Conservation (phyloP, 2,329 filamentous ascomycete genomes). For the Aspergillus brunneoviolaceus region DNA sequence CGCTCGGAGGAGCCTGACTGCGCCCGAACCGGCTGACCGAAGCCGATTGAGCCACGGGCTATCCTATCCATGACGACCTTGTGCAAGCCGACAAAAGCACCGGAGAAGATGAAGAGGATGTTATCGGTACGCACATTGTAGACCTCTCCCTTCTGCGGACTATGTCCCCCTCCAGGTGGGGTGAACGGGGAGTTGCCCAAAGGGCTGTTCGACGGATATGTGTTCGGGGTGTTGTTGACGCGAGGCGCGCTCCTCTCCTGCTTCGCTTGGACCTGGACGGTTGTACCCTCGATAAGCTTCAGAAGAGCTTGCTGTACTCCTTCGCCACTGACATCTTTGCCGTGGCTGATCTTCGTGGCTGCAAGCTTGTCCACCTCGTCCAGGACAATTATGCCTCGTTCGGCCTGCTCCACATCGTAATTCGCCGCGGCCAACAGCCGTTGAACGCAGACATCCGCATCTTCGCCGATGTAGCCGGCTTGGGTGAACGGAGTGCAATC, state of each 20-base stretch:
- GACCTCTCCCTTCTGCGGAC: constrained; percentile 55
- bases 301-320: constrained; percentile 93
- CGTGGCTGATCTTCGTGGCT: constrained; percentile 79
- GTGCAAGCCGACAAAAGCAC: constrained; percentile 89
- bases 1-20: constrained; percentile 33
- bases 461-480: constrained; percentile 95
- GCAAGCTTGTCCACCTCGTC: constrained; percentile 99
- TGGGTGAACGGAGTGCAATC: constrained; percentile 96
- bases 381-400: constrained; percentile 90
- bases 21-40: constrained; percentile 75
- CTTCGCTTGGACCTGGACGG: constrained; percentile 87
- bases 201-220: constrained; percentile 41
- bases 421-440: constrained; percentile 85
- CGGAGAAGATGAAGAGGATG: constrained; percentile 95
- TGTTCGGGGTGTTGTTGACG: constrained; percentile 37
- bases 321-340: constrained; percentile 92
- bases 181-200: constrained; percentile 33
- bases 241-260: constrained; percentile 45
- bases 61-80: constrained; percentile 86
- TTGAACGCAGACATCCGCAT: constrained; percentile 94
- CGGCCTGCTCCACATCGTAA: constrained; percentile 79
- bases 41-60: constrained; percentile 82
- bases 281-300: constrained; percentile 95
- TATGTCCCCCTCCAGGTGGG: constrained; percentile 29
- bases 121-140: constrained; percentile 87